phyloP scores from a whole-genome alignment of 2,329 filamentous ascomycete genomes.

The Uncinocarpus reesii region DNA sequence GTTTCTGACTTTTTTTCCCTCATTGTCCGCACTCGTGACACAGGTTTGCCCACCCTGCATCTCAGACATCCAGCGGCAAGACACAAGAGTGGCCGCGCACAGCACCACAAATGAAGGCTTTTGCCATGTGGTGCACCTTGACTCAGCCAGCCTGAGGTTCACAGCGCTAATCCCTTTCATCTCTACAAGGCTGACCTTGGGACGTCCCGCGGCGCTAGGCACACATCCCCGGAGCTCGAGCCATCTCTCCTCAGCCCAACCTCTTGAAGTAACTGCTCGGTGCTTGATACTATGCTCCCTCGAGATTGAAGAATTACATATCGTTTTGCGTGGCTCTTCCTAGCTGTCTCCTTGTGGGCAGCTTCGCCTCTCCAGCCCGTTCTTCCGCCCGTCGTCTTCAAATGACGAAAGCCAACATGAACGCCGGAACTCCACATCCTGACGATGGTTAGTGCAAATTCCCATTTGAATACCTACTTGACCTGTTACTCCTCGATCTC shows the following conservation, averaged over 20 bases:
- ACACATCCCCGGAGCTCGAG: not conserved
- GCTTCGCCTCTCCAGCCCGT: not conserved
- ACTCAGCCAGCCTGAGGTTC: constrained; percentile 2
- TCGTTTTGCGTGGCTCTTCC: not conserved
- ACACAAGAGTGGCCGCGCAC: not conserved
- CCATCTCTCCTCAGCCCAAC: not conserved
- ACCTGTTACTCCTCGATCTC: not conserved
- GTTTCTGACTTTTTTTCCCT: not conserved
- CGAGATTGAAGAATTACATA: not conserved
- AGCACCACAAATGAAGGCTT: constrained; percentile 5
- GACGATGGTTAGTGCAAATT: constrained; percentile 6
- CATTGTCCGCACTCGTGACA: not conserved
- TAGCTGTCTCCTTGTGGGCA: not conserved
- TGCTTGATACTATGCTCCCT: constrained; percentile 3
- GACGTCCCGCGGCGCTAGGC: not conserved
- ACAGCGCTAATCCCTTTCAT: not conserved
- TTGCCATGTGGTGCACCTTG: constrained; percentile 4
- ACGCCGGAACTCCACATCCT: not conserved
- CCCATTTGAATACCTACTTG: not conserved
- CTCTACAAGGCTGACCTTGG: constrained; percentile 9
- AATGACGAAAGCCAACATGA: constrained; percentile 6
- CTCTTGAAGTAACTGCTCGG: not conserved
- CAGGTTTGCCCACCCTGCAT: not conserved
- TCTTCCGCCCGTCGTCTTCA: not conserved
- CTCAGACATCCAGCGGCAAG: constrained; percentile 5